Percentiles rank a stretch among this genome's conserved stretches.
phyloP scores from a whole-genome alignment of 352 stramenopile species.

The Phytophthora multivora region DNA sequence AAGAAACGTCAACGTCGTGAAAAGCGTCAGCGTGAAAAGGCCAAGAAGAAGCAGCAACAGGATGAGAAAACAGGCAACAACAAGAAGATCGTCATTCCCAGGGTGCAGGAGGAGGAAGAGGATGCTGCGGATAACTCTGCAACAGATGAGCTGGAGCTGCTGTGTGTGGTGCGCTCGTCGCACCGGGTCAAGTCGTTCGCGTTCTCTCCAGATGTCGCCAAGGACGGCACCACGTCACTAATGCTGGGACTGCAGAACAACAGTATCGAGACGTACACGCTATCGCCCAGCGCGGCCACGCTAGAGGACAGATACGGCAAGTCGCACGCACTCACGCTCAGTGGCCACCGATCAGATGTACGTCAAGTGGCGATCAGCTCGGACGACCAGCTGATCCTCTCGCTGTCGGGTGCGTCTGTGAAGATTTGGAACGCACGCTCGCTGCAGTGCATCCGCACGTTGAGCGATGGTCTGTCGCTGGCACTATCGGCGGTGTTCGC shows the following conservation, averaged over 20 bases:
- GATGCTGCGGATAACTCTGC: slow-evolving; percentile 66
- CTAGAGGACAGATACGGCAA: slow-evolving; percentile 76
- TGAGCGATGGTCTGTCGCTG: slow-evolving; percentile 77
- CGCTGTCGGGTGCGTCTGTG: slow-evolving; percentile 80
- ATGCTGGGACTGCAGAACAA: slow-evolving; percentile 93
- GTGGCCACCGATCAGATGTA: slow-evolving; percentile 93
- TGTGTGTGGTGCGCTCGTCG: slow-evolving; percentile 83
- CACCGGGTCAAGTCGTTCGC: slow-evolving; percentile 90
- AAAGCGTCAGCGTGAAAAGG: slow-evolving; percentile 90
- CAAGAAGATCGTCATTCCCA: slow-evolving; percentile 38
- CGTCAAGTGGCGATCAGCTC: slow-evolving; percentile 86
- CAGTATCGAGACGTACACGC: slow-evolving; percentile 88
- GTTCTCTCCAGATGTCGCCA: slow-evolving; percentile 83
- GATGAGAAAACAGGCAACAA: slow-evolving; percentile 28
- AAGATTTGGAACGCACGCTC: slow-evolving; percentile 95
- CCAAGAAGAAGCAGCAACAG: slow-evolving; percentile 70
- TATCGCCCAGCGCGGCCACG: slow-evolving; percentile 55
- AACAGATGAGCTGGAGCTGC: slow-evolving; percentile 86
- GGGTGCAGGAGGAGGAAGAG: slow-evolving; percentile 46
- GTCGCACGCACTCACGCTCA: slow-evolving; percentile 72
- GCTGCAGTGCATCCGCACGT: slow-evolving; percentile 90
- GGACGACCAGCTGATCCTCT: slow-evolving; percentile 92
- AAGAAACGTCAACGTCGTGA: slow-evolving; percentile 92
- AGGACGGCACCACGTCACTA: slow-evolving; percentile 82
- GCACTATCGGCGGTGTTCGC: slow-evolving; percentile 96